Base-by-base conservation (phyloP, 768 basidiomycete genomes). In the Austroboletus eburneus region DNA sequence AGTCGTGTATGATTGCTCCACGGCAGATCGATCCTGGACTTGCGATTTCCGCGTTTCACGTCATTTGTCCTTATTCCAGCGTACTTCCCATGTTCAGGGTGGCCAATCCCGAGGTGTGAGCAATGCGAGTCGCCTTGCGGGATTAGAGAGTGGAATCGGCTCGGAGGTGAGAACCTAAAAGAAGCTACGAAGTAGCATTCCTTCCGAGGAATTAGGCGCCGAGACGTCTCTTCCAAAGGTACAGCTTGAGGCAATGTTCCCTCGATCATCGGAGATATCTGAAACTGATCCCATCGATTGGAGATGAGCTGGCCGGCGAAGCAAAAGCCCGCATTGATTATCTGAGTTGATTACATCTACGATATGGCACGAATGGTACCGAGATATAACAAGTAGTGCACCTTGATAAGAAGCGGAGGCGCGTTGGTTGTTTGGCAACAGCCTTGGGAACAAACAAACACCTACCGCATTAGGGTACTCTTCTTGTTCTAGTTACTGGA, bases 391-490 rank as follows among this genome's bases (percentile, higher is more conserved):
- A 29, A 27, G 27, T 27, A 27, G 27, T 27, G 12, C 27, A n/a
- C n/a, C n/a, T n/a, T n/a, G n/a, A n/a, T n/a, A n/a, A n/a, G n/a
- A n/a, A n/a, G n/a, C n/a, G 30, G 4, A 35, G 5, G 17, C 16
- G 45, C 23, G n/a, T n/a, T n/a, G 36, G 25, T 48, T 64, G 42
- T 64, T 64, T 64, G 54, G 54, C 65, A 53, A 57, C n/a, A 14
- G 49, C 62, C 40, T 65, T 48, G 14, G 49, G 57, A 64, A 43
- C 43, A 66, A 64, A 64, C 62, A 64, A 54, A 56, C 65, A 16
- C 49, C 37, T 46, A 16, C 51, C 49, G 3, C 18, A 52, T 54
- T 52, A 34, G 51, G 57, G 6, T 33, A 36, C 20, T 14, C 16
- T 39, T 41, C 18, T 21, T 18, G 23, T 8, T 9, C 1, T 35